These are phyloP conservation scores for Saussurea involucrata DNA, from an alignment of 129 eudicot genomes.

Conservation along the genomic window DNA sequence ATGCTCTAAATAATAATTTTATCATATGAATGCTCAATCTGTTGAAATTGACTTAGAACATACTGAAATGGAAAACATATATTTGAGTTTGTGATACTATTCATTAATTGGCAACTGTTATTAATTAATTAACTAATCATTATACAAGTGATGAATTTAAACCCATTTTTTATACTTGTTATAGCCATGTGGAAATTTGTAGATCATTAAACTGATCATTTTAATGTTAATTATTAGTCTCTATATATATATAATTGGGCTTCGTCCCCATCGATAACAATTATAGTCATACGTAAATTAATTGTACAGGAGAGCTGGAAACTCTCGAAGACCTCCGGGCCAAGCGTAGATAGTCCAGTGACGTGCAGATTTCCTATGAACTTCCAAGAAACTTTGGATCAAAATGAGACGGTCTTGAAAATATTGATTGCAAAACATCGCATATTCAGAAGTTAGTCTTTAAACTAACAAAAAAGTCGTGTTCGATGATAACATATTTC, in stretches of 20 bases:
- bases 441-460: neutral
- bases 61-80: too few species aligned
- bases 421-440: constrained; percentile 4
- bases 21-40: too few species aligned
- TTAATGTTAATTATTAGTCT: neutral
- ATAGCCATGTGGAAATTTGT: neutral
- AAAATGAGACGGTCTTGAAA: neutral
- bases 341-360: constrained; percentile 30
- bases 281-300: neutral
- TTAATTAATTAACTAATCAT: too few species aligned
- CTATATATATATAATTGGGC: neutral
- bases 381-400: neutral
- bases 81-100: too few species aligned
- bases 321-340: constrained; percentile 59
- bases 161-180: neutral
- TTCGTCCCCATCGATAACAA: neutral
- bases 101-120: too few species aligned
- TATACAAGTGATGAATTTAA: neutral
- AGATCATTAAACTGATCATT: neutral
- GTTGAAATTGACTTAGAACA: too few species aligned
- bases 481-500: neutral
- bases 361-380: constrained; percentile 11
- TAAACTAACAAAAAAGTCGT: neutral
- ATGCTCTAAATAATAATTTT: too few species aligned
- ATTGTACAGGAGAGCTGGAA: constrained; percentile 52